Evolutionary conservation across 768 basidiomycete species (phyloP).

Genomic region (Suillus sp.): DNA sequence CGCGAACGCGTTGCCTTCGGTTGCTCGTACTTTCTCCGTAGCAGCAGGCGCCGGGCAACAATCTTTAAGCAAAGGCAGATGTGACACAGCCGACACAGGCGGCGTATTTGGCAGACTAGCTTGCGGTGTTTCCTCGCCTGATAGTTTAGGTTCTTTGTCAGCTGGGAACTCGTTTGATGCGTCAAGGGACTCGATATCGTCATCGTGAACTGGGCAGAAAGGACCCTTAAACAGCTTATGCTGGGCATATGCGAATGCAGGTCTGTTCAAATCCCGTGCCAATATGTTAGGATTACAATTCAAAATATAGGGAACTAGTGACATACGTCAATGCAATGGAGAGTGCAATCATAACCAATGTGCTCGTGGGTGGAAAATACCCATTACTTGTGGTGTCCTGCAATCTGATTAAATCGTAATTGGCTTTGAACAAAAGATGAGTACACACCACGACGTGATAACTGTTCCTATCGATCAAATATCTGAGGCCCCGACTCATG

Average conservation of each 20-base stretch:
- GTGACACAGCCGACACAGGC: background rate
- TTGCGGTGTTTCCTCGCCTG: conserved; percentile 17
- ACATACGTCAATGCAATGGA: conserved; percentile 62
- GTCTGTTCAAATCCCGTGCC: conserved; percentile 36
- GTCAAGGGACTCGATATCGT: conserved; percentile 29
- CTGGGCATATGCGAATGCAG: conserved; percentile 54
- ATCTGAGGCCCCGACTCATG: conserved; percentile 63
- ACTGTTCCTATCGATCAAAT: conserved; percentile 62
- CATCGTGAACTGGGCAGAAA: conserved; percentile 40
- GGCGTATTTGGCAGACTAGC: conserved; percentile 19
- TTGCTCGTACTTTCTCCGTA: background rate
- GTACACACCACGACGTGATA: conserved; percentile 54
- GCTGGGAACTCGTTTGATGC: conserved; percentile 25
- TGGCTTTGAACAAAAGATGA: conserved; percentile 6
- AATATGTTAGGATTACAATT: background rate
- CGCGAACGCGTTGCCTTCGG: background rate
- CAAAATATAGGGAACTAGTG: background rate
- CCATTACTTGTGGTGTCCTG: conserved; percentile 51
- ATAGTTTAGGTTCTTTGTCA: conserved; percentile 23
- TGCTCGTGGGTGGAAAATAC: conserved; percentile 53
- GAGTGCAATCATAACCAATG: conserved; percentile 51
- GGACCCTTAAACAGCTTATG: conserved; percentile 53
- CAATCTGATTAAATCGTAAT: conserved; percentile 10
- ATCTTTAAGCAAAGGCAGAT: background rate
- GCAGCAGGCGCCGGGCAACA: background rate